Evolutionary conservation across 495 filamentous ascomycete genomes (phyloP).

Genomic region (Neurospora tetrasperma): DNA sequence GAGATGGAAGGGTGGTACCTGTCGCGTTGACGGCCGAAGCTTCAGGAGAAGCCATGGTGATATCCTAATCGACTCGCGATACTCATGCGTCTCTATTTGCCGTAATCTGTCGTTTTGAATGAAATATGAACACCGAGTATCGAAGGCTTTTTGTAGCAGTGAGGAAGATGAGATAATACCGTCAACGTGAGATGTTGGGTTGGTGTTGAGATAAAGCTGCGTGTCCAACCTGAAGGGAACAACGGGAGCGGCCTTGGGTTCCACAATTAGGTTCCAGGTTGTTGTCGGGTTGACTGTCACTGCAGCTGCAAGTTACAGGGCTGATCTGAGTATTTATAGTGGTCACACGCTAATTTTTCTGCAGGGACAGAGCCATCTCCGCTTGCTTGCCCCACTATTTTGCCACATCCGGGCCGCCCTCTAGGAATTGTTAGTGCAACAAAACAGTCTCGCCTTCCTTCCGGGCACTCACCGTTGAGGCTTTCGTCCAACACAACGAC

Average conservation of each 20-base stretch:
- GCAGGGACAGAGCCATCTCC: not conserved
- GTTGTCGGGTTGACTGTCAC: not conserved
- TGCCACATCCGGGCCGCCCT: not conserved
- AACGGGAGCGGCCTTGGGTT: not conserved
- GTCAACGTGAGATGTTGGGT: not conserved
- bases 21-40: conserved; percentile 2
- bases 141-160: not conserved
- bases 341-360: not conserved
- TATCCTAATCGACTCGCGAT: not conserved
- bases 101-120: not conserved
- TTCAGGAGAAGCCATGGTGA: conserved; percentile 11
- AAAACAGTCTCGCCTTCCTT: not conserved
- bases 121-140: not conserved
- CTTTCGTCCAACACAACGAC: not conserved
- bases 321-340: not conserved
- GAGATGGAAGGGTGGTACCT: not conserved
- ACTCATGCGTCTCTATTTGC: not conserved
- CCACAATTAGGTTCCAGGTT: not conserved
- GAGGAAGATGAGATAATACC: not conserved
- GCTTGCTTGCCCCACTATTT: not conserved
- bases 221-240: not conserved
- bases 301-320: not conserved
- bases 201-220: not conserved
- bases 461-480: not conserved
- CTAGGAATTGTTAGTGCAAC: not conserved